These are phyloP conservation scores for Daldinia bambusicola DNA, from an alignment of 495 filamentous ascomycete species.

Conservation along the genomic window DNA sequence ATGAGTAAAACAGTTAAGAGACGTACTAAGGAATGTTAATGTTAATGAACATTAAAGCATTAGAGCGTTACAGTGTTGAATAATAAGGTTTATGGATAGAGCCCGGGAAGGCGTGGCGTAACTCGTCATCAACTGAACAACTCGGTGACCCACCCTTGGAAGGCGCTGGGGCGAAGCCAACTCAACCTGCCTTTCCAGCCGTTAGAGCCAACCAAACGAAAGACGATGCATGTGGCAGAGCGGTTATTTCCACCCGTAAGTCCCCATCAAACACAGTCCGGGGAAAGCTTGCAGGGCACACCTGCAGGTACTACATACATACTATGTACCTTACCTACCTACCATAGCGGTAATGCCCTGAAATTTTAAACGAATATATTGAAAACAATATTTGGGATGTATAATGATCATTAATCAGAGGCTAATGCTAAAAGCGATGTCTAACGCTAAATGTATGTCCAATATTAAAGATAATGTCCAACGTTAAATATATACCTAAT, in stretches of 20 bases:
- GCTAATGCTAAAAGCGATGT: too few species aligned
- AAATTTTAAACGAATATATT: too few species aligned
- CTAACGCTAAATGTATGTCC: too few species aligned
- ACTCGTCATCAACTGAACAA: constrained; percentile 40
- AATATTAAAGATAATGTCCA: too few species aligned
- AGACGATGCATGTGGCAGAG: constrained; percentile 19
- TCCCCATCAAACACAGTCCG: constrained; percentile 12
- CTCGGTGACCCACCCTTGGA: constrained; percentile 16
- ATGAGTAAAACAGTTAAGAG: background rate
- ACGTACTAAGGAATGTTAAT: background rate
- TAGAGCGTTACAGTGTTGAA: too few species aligned
- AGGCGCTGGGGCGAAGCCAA: too few species aligned
- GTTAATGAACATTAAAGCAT: background rate
- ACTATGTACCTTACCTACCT: too few species aligned
- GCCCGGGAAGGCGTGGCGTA: background rate
- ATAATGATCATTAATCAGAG: too few species aligned
- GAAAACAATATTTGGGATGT: too few species aligned
- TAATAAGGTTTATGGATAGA: constrained; percentile 3
- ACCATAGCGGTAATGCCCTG: too few species aligned
- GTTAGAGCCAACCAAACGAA: constrained; percentile 14
- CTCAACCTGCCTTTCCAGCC: too few species aligned
- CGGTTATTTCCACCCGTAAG: constrained; percentile 15
- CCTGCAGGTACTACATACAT: constrained; percentile 17
- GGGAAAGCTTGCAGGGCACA: constrained; percentile 26
- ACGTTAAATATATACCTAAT: too few species aligned